These are phyloP conservation scores for Starmerella apicola DNA, from an alignment of 805 yeast species.

Conservation along the genomic window DNA sequence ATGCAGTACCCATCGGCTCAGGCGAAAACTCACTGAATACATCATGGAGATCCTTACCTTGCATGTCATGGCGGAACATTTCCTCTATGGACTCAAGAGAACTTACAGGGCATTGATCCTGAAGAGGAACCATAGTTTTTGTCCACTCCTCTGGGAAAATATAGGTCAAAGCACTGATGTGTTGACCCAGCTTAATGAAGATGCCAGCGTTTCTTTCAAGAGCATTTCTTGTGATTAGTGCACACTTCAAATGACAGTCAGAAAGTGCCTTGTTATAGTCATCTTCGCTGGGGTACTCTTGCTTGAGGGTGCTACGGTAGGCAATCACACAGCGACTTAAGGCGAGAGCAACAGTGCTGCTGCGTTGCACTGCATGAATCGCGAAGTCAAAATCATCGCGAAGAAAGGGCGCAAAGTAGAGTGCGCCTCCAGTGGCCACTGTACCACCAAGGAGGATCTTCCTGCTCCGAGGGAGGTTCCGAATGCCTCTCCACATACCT, in stretches of 20 bases:
- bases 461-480: too few species aligned
- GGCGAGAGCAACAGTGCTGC: constrained; percentile 23
- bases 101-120: constrained; percentile 79
- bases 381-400: constrained; percentile 19
- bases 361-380: constrained; percentile 23
- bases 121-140: constrained; percentile 80
- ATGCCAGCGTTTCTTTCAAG: constrained; percentile 81
- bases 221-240: constrained; percentile 64
- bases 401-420: constrained; percentile 3
- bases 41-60: constrained; percentile 48
- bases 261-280: constrained; percentile 42
- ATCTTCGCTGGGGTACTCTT: constrained; percentile 33
- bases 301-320: constrained; percentile 47
- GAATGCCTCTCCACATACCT: too few species aligned
- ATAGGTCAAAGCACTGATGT: constrained; percentile 82
- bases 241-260: constrained; percentile 63
- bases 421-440: neutral
- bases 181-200: constrained; percentile 91
- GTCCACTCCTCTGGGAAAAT: constrained; percentile 92
- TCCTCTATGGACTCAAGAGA: constrained; percentile 52
- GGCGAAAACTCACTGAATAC: constrained; percentile 54
- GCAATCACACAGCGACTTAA: constrained; percentile 50
- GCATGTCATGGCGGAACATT: constrained; percentile 58
- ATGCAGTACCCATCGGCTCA: constrained; percentile 85
- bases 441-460: neutral